Evolutionary conservation across 2,329 filamentous ascomycete species (phyloP).

Genomic region (Colletotrichum sp.): DNA sequence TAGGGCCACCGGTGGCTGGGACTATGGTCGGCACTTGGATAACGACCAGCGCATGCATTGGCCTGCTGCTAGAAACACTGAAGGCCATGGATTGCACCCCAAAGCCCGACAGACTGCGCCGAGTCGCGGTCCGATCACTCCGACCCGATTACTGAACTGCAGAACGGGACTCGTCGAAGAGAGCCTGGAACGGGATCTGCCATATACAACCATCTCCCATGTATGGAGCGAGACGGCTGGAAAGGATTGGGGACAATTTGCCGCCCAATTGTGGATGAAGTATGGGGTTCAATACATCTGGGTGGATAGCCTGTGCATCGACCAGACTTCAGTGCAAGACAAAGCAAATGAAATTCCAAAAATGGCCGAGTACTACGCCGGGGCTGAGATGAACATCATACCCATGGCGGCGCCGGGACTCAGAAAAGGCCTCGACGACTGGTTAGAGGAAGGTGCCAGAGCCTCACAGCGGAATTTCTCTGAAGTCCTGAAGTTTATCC

Average conservation of each 20-base stretch:
- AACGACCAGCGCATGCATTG: background rate
- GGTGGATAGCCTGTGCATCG: background rate
- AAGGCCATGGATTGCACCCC: background rate
- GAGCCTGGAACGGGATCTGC: background rate
- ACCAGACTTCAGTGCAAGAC: background rate
- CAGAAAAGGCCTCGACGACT: background rate
- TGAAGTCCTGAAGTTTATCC: background rate
- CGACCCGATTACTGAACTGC: background rate
- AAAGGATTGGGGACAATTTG: background rate
- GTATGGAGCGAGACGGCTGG: background rate
- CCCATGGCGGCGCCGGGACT: background rate
- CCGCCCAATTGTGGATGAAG: background rate
- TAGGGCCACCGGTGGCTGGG: background rate
- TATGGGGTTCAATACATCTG: background rate
- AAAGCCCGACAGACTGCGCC: background rate
- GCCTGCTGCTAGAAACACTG: background rate
- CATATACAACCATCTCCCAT: background rate
- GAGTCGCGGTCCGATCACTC: accelerated
- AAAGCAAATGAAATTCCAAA: background rate
- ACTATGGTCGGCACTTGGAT: background rate
- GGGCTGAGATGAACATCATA: background rate
- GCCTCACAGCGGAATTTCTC: background rate
- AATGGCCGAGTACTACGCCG: background rate
- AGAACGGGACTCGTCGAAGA: background rate
- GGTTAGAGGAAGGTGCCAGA: background rate